Percentiles rank a stretch among this genome's conserved stretches.
phyloP scores from a whole-genome alignment of 2,329 filamentous ascomycete species.

The Karstenula rhodostoma region DNA sequence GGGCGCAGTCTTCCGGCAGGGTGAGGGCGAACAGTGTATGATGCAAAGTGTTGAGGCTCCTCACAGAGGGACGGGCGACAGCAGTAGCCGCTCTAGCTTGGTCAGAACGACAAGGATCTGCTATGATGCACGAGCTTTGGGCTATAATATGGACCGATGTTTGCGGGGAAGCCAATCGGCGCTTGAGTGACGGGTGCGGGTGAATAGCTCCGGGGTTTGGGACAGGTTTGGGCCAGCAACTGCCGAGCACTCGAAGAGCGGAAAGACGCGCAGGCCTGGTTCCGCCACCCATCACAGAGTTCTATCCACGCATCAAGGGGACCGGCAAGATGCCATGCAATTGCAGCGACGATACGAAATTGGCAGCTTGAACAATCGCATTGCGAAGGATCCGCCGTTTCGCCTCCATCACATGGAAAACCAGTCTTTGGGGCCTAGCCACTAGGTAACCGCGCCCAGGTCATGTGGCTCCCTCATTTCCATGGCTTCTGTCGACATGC shows the following conservation, averaged over 20 bases:
- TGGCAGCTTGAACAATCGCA: no score
- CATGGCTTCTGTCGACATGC: no score
- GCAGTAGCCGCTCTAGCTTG: conserved; percentile 5
- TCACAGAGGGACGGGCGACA: conserved; percentile 2
- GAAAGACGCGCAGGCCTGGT: neutral
- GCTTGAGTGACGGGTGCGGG: neutral
- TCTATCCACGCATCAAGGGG: neutral
- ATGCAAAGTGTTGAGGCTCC: conserved; percentile 14
- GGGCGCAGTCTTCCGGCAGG: neutral
- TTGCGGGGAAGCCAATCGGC: conserved; percentile 12
- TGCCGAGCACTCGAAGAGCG: conserved; percentile 15
- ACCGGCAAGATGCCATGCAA: neutral
- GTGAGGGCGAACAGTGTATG: neutral
- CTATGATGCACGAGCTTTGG: neutral
- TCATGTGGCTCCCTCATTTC: no score
- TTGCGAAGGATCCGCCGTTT: no score
- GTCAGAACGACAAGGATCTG: conserved; percentile 7
- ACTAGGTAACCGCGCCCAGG: no score
- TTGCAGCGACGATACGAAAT: neutral
- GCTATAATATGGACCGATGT: conserved; percentile 6
- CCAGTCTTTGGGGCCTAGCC: no score
- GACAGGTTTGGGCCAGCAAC: no score
- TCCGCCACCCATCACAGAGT: neutral
- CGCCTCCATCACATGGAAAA: no score
- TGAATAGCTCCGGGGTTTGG: conserved; percentile 11